phyloP scores from a whole-genome alignment of 1,139 yeast genomes.

The Blastobotrys proliferans region DNA sequence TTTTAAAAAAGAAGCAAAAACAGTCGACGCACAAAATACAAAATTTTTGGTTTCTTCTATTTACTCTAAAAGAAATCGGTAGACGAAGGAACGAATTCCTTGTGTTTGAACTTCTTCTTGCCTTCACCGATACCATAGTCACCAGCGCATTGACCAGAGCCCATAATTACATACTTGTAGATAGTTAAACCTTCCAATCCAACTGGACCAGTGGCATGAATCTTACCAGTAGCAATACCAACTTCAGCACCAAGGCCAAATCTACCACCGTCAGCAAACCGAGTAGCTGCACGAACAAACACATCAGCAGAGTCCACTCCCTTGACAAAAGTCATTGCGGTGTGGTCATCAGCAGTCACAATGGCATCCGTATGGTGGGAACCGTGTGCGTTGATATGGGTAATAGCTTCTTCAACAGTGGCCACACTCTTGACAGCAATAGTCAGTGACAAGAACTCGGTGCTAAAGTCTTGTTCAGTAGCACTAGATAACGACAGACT shows the following conservation, averaged over 20 bases:
- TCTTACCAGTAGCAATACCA: constrained; percentile 93
- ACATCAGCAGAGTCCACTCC: constrained; percentile 95
- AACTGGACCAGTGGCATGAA: constrained; percentile 98
- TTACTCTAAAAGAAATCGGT: too few species aligned
- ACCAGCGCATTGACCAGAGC: constrained; percentile 86
- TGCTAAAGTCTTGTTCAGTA: constrained; percentile 59
- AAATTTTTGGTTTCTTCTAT: too few species aligned
- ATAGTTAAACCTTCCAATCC: constrained; percentile 96
- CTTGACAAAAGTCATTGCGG: constrained; percentile 72
- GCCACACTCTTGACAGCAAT: constrained; percentile 65
- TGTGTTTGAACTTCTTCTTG: constrained; percentile 66
- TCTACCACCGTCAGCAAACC: constrained; percentile 98
- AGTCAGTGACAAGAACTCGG: constrained; percentile 79
- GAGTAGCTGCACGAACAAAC: constrained; percentile 96
- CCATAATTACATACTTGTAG: constrained; percentile 89
- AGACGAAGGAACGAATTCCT: constrained; percentile 17
- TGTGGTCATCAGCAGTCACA: constrained; percentile 63
- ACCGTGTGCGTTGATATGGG: constrained; percentile 83
- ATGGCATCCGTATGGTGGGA: constrained; percentile 96
- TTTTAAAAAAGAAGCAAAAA: too few species aligned
- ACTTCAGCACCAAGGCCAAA: constrained; percentile 99
- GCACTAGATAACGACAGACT: constrained; percentile 26
- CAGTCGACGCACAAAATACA: too few species aligned
- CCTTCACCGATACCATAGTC: constrained; percentile 96
- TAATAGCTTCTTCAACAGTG: constrained; percentile 63